These are phyloP conservation scores for Penicillium hordei DNA, from an alignment of 2,329 filamentous ascomycete genomes.

Conservation along the genomic window DNA sequence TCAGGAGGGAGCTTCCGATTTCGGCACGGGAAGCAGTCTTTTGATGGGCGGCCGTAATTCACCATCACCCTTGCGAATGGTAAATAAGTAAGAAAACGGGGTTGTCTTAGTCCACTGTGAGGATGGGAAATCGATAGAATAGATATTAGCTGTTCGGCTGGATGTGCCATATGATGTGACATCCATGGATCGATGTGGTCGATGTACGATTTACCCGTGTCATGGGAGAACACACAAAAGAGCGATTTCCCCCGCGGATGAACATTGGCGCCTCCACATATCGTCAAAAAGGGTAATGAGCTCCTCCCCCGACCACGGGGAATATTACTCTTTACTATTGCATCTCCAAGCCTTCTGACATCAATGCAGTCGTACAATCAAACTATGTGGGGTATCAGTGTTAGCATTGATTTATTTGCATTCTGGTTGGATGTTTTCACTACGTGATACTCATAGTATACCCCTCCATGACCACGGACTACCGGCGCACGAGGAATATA, in stretches of 20 bases:
- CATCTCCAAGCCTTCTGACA: background rate
- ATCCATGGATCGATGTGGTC: too few species aligned
- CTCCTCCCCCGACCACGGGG: background rate
- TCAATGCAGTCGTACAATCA: background rate
- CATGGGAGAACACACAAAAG: background rate
- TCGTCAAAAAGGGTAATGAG: background rate
- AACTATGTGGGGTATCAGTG: background rate
- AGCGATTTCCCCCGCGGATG: background rate
- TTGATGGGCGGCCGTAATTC: too few species aligned
- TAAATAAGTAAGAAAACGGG: too few species aligned
- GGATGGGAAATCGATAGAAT: too few species aligned
- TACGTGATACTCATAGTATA: background rate
- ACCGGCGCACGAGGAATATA: background rate
- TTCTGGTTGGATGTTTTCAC: background rate
- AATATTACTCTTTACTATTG: conserved; percentile 3
- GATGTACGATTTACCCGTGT: background rate
- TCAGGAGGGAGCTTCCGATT: too few species aligned
- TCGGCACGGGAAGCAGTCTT: too few species aligned
- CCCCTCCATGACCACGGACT: background rate
- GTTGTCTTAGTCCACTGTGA: too few species aligned
- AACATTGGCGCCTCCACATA: background rate
- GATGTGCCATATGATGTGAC: too few species aligned
- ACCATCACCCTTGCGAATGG: too few species aligned
- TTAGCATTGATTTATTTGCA: background rate
- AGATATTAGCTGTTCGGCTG: too few species aligned